phyloP scores from a whole-genome alignment of 1,139 yeast genomes.

The Fermentozyma sake region DNA sequence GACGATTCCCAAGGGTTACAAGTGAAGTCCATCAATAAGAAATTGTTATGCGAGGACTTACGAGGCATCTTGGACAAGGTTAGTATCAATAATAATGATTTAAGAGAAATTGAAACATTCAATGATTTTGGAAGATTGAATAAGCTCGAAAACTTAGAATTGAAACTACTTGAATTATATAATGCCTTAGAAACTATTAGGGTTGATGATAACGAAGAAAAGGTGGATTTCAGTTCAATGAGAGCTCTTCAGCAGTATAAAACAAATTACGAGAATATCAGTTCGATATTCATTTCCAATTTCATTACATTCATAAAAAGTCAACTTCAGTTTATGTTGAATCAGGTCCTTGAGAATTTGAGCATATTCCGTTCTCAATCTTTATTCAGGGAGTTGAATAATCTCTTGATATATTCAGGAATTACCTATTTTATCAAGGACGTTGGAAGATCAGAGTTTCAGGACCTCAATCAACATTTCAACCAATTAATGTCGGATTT shows the following conservation, averaged over 20 bases:
- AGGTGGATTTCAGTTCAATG: conserved; percentile 60
- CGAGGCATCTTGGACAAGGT: conserved; percentile 66
- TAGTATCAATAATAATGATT: conserved; percentile 54
- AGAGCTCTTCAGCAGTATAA: conserved; percentile 69
- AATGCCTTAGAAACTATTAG: conserved; percentile 61
- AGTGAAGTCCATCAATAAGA: conserved; percentile 78
- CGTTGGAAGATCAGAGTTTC: conserved; percentile 18
- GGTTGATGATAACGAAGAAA: conserved; percentile 34
- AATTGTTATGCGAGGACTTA: conserved; percentile 64
- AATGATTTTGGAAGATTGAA: conserved; percentile 46
- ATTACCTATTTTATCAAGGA: conserved; percentile 64
- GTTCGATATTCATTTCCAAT: conserved; percentile 47
- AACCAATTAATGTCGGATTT: conserved; percentile 23
- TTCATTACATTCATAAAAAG: conserved; percentile 43
- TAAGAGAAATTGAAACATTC: conserved; percentile 44
- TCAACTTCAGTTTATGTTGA: conserved; percentile 36
- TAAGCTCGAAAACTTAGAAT: conserved; percentile 50
- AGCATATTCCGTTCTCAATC: conserved; percentile 20
- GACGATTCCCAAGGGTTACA: conserved; percentile 78
- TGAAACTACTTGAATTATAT: conserved; percentile 53
- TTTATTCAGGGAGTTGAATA: conserved; percentile 33
- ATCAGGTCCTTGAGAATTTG: conserved; percentile 22
- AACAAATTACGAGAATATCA: conserved; percentile 54
- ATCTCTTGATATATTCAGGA: conserved; percentile 54
- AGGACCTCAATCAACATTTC: conserved; percentile 26